A percentile compares a stretch with the other conserved stretches of the same genome.
phyloP scores from a whole-genome alignment of 2,329 filamentous ascomycete genomes.

The Drechslera avenae region DNA sequence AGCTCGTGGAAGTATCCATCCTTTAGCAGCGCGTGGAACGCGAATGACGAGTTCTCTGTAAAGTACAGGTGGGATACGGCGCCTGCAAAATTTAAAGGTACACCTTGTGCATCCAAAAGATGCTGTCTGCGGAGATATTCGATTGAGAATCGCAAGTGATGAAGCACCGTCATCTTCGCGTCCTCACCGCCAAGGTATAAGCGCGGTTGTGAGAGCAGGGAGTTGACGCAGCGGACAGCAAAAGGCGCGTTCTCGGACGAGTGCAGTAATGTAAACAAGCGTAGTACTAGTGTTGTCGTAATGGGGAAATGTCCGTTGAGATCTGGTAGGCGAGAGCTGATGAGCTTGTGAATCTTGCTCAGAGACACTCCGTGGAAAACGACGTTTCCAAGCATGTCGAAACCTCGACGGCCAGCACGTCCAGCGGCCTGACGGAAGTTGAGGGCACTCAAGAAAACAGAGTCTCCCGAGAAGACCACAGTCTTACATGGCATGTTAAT shows the following conservation, averaged over 20 bases:
- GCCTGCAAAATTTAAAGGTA: constrained; percentile 73
- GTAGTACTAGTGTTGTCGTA: constrained; percentile 72
- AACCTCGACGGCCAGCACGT: constrained; percentile 78
- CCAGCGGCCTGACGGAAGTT: constrained; percentile 79
- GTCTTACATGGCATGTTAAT: constrained; percentile 78
- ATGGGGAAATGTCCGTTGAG: constrained; percentile 79
- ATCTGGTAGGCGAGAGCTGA: constrained; percentile 74
- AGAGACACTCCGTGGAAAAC: constrained; percentile 71
- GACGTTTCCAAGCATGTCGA: constrained; percentile 80
- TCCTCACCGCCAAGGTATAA: constrained; percentile 73
- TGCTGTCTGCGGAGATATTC: constrained; percentile 75
- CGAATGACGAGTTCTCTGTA: constrained; percentile 75
- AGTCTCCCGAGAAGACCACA: constrained; percentile 76
- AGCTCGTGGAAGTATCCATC: constrained; percentile 71
- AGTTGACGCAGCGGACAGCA: constrained; percentile 66
- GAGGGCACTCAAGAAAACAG: constrained; percentile 72
- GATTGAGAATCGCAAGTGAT: constrained; percentile 80
- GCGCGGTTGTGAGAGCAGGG: constrained; percentile 70
- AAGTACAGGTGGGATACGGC: constrained; percentile 76
- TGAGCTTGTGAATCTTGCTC: constrained; percentile 68
- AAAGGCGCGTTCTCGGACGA: constrained; percentile 68
- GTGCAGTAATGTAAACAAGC: constrained; percentile 69
- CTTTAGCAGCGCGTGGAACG: constrained; percentile 75
- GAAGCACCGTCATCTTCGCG: constrained; percentile 70
- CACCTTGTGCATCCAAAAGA: constrained; percentile 65